phyloP scores from a whole-genome alignment of 2,329 filamentous ascomycete genomes.

The Exophiala sp. region DNA sequence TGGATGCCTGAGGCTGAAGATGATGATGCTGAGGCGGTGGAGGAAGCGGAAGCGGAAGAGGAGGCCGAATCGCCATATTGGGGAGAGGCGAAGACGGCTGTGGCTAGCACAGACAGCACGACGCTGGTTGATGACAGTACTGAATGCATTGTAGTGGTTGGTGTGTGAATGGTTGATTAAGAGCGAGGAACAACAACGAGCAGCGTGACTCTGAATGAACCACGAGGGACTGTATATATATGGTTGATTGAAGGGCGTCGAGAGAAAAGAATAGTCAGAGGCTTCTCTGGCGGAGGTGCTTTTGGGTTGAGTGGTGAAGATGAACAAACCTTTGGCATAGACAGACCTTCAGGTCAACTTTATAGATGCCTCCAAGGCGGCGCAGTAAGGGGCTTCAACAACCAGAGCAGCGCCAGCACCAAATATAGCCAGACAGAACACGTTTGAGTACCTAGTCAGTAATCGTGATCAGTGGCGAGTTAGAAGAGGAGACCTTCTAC shows the following conservation, averaged over 20 bases:
- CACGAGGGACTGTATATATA: too few relatives aligned
- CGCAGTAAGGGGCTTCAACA: neutral
- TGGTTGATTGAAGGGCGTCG: too few relatives aligned
- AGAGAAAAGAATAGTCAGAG: too few relatives aligned
- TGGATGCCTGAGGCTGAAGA: constrained; percentile 14
- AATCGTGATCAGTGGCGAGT: neutral
- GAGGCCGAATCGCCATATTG: constrained; percentile 21
- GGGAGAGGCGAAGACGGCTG: constrained; percentile 19
- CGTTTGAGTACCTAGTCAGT: constrained; percentile 6
- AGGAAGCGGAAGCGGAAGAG: constrained; percentile 1
- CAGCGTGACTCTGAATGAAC: neutral
- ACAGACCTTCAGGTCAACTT: neutral
- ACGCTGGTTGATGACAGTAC: constrained; percentile 15
- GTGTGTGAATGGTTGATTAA: neutral
- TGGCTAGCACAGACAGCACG: constrained; percentile 21
- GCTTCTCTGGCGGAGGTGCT: neutral
- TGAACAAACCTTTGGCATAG: too few relatives aligned
- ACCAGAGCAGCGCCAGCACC: neutral
- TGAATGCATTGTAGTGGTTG: constrained; percentile 16
- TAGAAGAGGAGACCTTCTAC: neutral
- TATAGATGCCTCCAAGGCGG: constrained; percentile 4
- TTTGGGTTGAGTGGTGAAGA: too few relatives aligned
- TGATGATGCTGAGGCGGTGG: constrained; percentile 5
- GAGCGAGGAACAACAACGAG: neutral
- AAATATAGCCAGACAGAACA: constrained; percentile 5